Base-by-base conservation (phyloP, 345 rosid genomes). In the Sonneratia alba region DNA sequence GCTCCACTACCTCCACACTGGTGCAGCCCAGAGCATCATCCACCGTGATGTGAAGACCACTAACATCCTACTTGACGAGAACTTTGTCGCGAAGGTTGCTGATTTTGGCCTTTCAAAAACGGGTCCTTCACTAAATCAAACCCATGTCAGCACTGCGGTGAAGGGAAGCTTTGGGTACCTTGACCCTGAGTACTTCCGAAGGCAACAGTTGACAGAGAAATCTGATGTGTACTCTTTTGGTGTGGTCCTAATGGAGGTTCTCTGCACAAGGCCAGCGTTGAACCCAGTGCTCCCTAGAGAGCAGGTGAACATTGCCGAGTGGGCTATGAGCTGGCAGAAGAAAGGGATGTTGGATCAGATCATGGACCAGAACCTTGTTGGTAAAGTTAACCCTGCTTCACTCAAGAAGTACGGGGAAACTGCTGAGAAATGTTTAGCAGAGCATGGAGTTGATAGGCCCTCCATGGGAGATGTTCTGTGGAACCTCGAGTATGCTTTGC, bases 161-260 rank as follows among this genome's bases (percentile, higher is more conserved):
- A 96, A 96, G 83, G 99, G 99, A 71, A 96, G 99, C 78, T 96
- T 96, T 37, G 98, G 99, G 51, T 96, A 96, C 78, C 92, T 96
- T 1, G 99, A 96, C 73, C 98, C 99, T 2, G 99, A 96, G 63
- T 96, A 96, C 85, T 96, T 96, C 79, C 87, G 99, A 71, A 89
- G 98, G 83, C 99, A 96, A 75, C 97, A 92, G 77, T 83, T 96
- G 22, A 96, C 99, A 0, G 97, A 96, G 83, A 96, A 96, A 80
- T 92, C 98, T 0, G 99, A 96, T 38, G 99, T 96, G 0, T 96
- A 96, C 68, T 96, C 99, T 34, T 96, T 92, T 49, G 99, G 99
- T 45, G 99, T 96, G 55, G 99, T 96, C 74, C 82, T 96, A 38
- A 89, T 96, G 96, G 99, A 96, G 79, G 97, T 92, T 69, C 94